Evolutionary conservation across 495 filamentous ascomycete species (phyloP).

Genomic region (Aspergillus cavernicola): DNA sequence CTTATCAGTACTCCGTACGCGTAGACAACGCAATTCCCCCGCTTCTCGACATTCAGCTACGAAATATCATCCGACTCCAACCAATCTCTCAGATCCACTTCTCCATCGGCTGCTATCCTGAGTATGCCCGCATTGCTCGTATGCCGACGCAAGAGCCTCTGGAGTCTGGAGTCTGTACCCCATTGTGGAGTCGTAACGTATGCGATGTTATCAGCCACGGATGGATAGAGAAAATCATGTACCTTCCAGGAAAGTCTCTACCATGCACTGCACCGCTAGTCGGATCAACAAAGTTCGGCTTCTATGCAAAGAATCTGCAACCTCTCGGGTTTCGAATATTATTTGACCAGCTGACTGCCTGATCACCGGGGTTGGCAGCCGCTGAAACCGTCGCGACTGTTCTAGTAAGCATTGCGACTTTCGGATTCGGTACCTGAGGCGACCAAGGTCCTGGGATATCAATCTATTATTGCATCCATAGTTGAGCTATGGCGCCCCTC

Average conservation of each 20-base stretch:
- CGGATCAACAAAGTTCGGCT: constrained; percentile 9
- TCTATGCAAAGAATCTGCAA: constrained; percentile 12
- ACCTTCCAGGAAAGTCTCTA: too few species aligned
- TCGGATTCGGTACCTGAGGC: constrained; percentile 7
- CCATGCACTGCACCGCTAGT: too few species aligned
- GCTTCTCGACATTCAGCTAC: not conserved
- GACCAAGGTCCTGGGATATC: not conserved
- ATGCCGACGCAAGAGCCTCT: not conserved
- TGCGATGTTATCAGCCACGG: too few species aligned
- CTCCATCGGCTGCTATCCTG: not conserved
- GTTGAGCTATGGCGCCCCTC: not conserved
- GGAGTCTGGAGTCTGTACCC: too few species aligned
- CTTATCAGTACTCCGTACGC: not conserved
- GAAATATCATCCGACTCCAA: not conserved
- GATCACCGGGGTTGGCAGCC: not conserved
- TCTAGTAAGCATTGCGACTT: not conserved
- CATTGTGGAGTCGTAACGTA: not conserved
- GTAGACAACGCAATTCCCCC: not conserved
- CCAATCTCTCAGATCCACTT: constrained; percentile 1
- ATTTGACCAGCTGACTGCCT: constrained; percentile 5
- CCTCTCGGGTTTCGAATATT: not conserved
- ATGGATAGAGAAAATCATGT: not conserved
- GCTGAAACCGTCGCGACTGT: not conserved
- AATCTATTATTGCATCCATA: constrained; percentile 1
- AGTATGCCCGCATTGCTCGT: not conserved